Evolutionary conservation across 257 asterid genomes (phyloP).

Genomic region (Jacaranda mimosifolia): DNA sequence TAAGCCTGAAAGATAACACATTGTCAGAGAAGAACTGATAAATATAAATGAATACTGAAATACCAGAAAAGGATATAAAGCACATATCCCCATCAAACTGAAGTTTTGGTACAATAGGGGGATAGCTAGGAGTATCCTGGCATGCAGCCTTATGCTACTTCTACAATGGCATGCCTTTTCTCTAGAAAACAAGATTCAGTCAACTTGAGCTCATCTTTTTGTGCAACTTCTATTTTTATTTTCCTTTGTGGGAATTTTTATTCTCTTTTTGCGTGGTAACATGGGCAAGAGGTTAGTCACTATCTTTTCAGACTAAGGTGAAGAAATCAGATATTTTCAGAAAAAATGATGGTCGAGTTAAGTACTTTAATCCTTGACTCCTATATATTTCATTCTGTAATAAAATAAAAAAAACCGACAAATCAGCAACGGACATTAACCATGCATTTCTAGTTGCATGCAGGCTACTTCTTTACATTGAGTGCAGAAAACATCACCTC

Average conservation of each 20-base stretch:
- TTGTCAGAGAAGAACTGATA: constrained; percentile 33
- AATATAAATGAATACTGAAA: constrained; percentile 25
- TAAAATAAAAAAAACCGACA: neutral
- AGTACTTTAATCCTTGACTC: neutral
- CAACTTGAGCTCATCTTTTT: neutral
- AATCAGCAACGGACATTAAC: neutral
- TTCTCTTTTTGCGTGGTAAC: constrained; percentile 1
- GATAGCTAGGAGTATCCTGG: neutral
- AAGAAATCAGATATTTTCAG: neutral
- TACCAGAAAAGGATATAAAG: constrained; percentile 10
- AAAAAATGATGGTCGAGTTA: neutral
- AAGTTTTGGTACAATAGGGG: neutral
- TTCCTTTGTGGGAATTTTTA: neutral
- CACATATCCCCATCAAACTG: neutral
- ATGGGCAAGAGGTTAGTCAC: neutral
- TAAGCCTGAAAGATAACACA: constrained; percentile 72
- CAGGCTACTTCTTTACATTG: neutral
- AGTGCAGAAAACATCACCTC: neutral
- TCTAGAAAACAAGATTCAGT: constrained; percentile 1
- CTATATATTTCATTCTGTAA: neutral
- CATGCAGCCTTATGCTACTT: constrained; percentile 25
- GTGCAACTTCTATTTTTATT: neutral
- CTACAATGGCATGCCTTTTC: constrained; percentile 1
- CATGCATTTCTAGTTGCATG: neutral
- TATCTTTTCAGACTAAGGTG: neutral